Base-by-base conservation (phyloP, 2,329 filamentous ascomycete genomes). In the Aureobasidium sp. region DNA sequence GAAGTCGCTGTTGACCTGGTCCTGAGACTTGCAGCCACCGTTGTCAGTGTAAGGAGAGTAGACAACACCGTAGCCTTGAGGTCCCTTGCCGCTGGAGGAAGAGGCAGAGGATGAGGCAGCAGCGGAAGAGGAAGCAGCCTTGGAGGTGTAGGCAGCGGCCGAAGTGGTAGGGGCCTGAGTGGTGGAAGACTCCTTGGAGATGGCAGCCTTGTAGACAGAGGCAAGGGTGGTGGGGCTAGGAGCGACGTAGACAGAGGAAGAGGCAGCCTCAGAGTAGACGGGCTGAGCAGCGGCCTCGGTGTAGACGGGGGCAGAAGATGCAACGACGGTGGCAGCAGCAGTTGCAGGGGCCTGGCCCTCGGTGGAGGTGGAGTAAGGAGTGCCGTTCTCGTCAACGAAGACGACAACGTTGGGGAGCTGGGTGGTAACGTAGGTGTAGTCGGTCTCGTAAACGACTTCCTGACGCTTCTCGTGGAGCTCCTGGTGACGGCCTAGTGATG, bases 1-100 rank as follows among this genome's bases (percentile, higher is more conserved):
- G 60, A 93, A 79, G 62, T 95, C 88, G 17, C 70, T 64, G 56
- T 79, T 73, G 48, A 94, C 76, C 60, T 88, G 73, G 1, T 72
- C 69, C 50, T 76, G 71, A 5, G 77, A 73, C 68, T 91, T 93
- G 77, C 88, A 94, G 53, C 69, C 69, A 25, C 78, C 73, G 55
- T 79, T 74, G 39, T 61, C 65, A 49, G 73, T 74, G 68, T 82
- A 84, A 12, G 80, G 78, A 25, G 77, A 75, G 66, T 83, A 84
- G 6, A 74, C 72, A 50, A 84, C 74, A 41, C 79, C 80, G 57
- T 73, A 58, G 22, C 45, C 40, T 22, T 35, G 22, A 6, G 51
- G 45, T 16, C 68, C 68, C 45, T 55, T 58, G 50, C 48, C 45
- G 44, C 45, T 53, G 25, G 54, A 52, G 19, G 42, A 38, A 34